A percentile compares a stretch with the other conserved stretches of the same genome.
Conservation (phyloP, 768 basidiomycete species). For the Fistulinella prunicolor region DNA sequence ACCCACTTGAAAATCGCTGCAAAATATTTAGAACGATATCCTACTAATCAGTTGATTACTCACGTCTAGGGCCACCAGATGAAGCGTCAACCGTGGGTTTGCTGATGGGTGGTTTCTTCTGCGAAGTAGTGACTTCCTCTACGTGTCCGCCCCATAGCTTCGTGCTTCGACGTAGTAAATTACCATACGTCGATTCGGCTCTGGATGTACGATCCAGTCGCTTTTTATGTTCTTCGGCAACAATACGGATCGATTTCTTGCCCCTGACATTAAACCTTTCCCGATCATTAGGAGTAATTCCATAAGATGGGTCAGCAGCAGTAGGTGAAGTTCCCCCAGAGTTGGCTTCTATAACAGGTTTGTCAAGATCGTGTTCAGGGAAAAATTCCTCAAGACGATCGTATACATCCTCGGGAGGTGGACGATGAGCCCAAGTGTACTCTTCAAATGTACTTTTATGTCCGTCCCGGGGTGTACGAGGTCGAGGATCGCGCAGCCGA, state of each 20-base stretch:
- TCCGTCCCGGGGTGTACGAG: slow-evolving; percentile 31
- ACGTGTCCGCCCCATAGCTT: slow-evolving; percentile 94
- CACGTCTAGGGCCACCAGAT: slow-evolving; percentile 64
- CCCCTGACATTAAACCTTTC: slow-evolving; percentile 50
- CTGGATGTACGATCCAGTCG: slow-evolving; percentile 68
- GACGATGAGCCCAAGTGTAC: slow-evolving; percentile 85
- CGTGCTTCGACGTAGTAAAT: slow-evolving; percentile 74
- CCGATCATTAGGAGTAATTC: slow-evolving; percentile 34
- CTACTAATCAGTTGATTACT: slow-evolving; percentile 31
- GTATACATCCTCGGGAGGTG: slow-evolving; percentile 89
- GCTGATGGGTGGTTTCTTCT: slow-evolving; percentile 46
- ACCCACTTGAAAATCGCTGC: slow-evolving; percentile 96
- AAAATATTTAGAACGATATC: slow-evolving; percentile 18
- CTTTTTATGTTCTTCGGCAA: slow-evolving; percentile 85
- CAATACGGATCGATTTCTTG: slow-evolving; percentile 90
- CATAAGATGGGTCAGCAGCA: slow-evolving; percentile 47
- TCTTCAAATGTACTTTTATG: slow-evolving; percentile 56
- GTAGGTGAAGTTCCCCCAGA: slow-evolving; percentile 81
- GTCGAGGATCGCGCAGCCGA: slow-evolving; percentile 15
- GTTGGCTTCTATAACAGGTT: slow-evolving; percentile 86
- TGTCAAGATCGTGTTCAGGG: slow-evolving; percentile 93
- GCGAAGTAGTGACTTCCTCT: slow-evolving; percentile 87
- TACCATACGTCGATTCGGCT: slow-evolving; percentile 49
- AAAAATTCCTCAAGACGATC: slow-evolving; percentile 93
- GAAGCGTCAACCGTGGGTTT: slow-evolving; percentile 55